These are phyloP conservation scores for Pigoraptor vietnamica DNA, from an alignment of 78 protist genomes.

Conservation along the genomic window DNA sequence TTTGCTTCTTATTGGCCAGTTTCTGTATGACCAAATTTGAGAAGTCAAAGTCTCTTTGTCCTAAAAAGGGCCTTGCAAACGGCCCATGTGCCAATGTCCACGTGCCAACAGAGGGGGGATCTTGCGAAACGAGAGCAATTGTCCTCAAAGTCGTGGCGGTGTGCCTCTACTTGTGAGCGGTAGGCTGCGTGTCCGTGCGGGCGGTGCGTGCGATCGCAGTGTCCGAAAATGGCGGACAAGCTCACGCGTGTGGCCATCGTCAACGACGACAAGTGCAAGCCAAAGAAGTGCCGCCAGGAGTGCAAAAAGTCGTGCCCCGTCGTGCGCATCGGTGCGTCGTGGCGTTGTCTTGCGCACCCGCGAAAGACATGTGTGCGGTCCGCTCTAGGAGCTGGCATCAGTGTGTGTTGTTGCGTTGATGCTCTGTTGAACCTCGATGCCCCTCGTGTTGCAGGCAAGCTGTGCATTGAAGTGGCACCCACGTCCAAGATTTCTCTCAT, in stretches of 20 bases:
- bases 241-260: slow-evolving; percentile 98
- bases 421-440: not conserved
- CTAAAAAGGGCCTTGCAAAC: no score
- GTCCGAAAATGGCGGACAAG: slow-evolving; percentile 28
- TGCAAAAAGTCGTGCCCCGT: slow-evolving; percentile 98
- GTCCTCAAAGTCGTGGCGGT: no score
- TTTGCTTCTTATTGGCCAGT: no score
- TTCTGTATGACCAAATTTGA: no score
- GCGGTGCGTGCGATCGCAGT: not conserved
- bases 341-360: not conserved
- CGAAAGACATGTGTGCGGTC: no score
- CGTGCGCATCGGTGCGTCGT: slow-evolving; percentile 72
- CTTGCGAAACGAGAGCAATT: no score
- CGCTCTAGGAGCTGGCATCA: no score
- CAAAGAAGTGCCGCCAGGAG: slow-evolving; percentile 93
- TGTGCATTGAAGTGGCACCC: slow-evolving; percentile 94
- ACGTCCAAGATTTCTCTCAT: slow-evolving; percentile 72
- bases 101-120: no score
- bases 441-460: slow-evolving; percentile 72
- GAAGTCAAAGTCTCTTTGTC: no score
- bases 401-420: no score
- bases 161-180: no score
- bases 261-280: slow-evolving; percentile 93
- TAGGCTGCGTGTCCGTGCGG: not conserved
- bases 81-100: no score